These are phyloP conservation scores for Cryphonectria nitschkei DNA, from an alignment of 2,329 filamentous ascomycete genomes.

Conservation along the genomic window DNA sequence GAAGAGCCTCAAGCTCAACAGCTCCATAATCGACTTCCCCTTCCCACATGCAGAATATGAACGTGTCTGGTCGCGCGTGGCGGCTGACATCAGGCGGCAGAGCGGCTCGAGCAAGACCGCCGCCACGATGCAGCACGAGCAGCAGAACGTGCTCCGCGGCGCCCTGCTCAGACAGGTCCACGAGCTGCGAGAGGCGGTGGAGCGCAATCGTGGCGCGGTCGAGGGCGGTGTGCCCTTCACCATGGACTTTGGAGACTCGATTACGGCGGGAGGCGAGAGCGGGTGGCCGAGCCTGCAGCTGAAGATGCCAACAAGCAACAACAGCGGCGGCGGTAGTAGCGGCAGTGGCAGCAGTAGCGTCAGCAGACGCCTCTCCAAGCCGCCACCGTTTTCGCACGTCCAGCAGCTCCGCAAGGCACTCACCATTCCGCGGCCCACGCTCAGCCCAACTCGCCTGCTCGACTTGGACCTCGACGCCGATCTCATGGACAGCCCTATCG, in stretches of 20 bases:
- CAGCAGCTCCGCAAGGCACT: slow-evolving; percentile 26
- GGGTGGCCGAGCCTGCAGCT: slow-evolving; percentile 36
- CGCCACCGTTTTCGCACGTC: slow-evolving; percentile 28
- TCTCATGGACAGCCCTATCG: slow-evolving; percentile 29
- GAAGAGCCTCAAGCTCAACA: slow-evolving; percentile 48
- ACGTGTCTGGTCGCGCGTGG: slow-evolving; percentile 33
- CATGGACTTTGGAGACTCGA: slow-evolving; percentile 35
- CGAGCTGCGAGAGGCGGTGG: slow-evolving; percentile 33
- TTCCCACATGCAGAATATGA: slow-evolving; percentile 35
- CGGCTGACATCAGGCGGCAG: slow-evolving; percentile 31
- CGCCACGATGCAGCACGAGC: slow-evolving; percentile 31
- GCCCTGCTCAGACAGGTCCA: slow-evolving; percentile 30
- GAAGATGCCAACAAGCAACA: slow-evolving; percentile 26
- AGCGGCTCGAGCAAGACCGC: slow-evolving; percentile 27
- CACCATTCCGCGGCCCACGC: slow-evolving; percentile 27
- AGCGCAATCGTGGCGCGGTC: slow-evolving; percentile 35
- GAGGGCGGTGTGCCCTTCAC: slow-evolving; percentile 34
- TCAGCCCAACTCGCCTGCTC: slow-evolving; percentile 27
- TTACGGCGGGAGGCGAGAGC: slow-evolving; percentile 30
- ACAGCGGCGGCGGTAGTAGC: not conserved
- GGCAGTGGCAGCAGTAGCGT: not conserved
- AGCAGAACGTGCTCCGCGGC: slow-evolving; percentile 30
- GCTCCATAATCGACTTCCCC: slow-evolving; percentile 49
- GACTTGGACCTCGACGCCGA: slow-evolving; percentile 34
- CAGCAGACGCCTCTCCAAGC: slow-evolving; percentile 13